Evolutionary conservation across 176 grass and related monocot species (phyloP).

Genomic region (Saccharum officinarum): DNA sequence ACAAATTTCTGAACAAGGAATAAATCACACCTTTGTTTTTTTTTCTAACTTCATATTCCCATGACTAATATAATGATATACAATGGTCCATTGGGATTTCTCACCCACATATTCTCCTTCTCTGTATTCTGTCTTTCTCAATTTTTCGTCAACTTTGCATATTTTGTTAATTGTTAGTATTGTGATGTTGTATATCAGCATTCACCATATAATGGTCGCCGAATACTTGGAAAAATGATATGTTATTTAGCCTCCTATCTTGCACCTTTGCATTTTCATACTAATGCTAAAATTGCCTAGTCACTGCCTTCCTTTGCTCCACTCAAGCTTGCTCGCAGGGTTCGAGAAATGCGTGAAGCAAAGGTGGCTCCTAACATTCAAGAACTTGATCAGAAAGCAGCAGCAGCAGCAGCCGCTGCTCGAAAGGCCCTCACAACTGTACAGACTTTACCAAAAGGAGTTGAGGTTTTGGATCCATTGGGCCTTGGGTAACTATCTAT

Average conservation of each 20-base stretch:
- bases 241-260: constrained; percentile 11
- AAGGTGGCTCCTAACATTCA: constrained; percentile 69
- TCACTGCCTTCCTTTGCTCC: constrained; percentile 33
- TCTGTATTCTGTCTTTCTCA: not conserved
- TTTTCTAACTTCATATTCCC: constrained; percentile 13
- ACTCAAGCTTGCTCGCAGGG: constrained; percentile 86
- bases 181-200: constrained; percentile 19
- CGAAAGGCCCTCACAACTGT: constrained; percentile 73
- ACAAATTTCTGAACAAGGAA: constrained; percentile 2
- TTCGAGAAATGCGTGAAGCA: constrained; percentile 97
- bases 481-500: constrained; percentile 83
- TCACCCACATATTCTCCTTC: not conserved
- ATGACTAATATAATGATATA: not conserved
- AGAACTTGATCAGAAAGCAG: constrained; percentile 75
- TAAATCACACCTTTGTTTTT: not conserved
- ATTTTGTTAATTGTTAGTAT: not conserved
- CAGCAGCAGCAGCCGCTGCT: constrained; percentile 50
- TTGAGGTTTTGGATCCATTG: constrained; percentile 98
- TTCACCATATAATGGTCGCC: constrained; percentile 11
- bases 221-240: not conserved
- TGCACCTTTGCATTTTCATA: constrained; percentile 17
- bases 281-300: constrained; percentile 19
- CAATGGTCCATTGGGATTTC: not conserved
- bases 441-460: constrained; percentile 91
- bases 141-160: not conserved